Evolutionary conservation across 148 eudicot species (phyloP).

Genomic region (Talinum fruticosum): DNA sequence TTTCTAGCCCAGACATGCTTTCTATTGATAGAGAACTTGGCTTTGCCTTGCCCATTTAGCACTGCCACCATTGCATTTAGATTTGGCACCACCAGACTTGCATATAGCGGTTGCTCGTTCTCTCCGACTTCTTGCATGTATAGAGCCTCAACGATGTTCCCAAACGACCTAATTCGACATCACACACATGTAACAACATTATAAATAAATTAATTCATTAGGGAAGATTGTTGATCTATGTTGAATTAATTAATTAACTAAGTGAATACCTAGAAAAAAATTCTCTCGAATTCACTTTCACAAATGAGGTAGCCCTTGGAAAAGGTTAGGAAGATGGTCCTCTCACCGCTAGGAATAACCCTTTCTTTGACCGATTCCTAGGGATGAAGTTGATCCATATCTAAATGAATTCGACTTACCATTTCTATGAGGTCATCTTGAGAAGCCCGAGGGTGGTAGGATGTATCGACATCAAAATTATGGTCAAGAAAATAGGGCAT

Average conservation of each 20-base stretch:
- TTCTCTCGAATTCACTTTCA: conserved; percentile 22
- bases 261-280: conserved; percentile 26
- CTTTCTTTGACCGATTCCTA: background rate
- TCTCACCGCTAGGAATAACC: conserved; percentile 19
- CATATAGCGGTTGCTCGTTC: conserved; percentile 33
- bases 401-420: background rate
- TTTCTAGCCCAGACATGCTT: conserved; percentile 39
- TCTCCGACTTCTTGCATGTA: conserved; percentile 32
- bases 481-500: background rate
- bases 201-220: background rate
- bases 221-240: background rate
- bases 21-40: conserved; percentile 36
- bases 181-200: background rate
- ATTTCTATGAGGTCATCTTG: conserved; percentile 10
- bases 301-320: conserved; percentile 39
- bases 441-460: background rate
- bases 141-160: conserved; percentile 24
- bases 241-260: background rate
- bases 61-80: conserved; percentile 12
- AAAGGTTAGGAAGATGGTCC: conserved; percentile 41
- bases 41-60: conserved; percentile 15
- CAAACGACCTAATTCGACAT: conserved; percentile 24
- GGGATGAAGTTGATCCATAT: background rate
- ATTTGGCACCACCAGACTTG: conserved; percentile 28
- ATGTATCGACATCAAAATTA: background rate